These are phyloP conservation scores for Diutina siamensis DNA, from an alignment of 1,139 yeast species.

Conservation along the genomic window DNA sequence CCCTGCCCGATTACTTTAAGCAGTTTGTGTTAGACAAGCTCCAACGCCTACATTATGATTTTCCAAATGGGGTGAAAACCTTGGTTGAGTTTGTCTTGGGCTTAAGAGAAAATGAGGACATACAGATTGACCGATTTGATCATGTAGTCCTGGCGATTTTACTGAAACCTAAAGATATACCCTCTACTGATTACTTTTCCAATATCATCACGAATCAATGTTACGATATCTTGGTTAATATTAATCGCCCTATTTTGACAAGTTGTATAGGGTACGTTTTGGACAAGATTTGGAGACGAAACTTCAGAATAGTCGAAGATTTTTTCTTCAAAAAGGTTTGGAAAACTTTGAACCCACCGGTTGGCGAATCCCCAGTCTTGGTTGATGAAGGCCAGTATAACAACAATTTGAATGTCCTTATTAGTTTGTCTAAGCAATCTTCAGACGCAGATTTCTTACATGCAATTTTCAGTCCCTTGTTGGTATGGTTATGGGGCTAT, in stretches of 20 bases:
- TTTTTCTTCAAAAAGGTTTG: slow-evolving; percentile 45
- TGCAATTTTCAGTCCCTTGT: slow-evolving; percentile 33
- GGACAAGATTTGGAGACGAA: slow-evolving; percentile 40
- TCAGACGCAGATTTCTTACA: slow-evolving; percentile 29
- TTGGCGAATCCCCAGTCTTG: slow-evolving; percentile 14
- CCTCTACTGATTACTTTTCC: slow-evolving; percentile 37
- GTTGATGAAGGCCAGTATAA: slow-evolving; percentile 42
- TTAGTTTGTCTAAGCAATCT: slow-evolving; percentile 48
- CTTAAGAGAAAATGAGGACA: slow-evolving; percentile 58
- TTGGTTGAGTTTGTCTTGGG: slow-evolving; percentile 73
- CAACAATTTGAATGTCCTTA: slow-evolving; percentile 51
- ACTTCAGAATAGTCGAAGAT: slow-evolving; percentile 42
- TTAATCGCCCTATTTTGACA: slow-evolving; percentile 50
- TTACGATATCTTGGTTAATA: slow-evolving; percentile 41
- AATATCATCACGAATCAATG: slow-evolving; percentile 30
- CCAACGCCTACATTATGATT: slow-evolving; percentile 41
- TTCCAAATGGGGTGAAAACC: slow-evolving; percentile 61
- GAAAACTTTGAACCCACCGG: slow-evolving; percentile 32
- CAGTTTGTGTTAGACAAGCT: slow-evolving; percentile 33
- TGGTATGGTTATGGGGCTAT: slow-evolving; percentile 51
- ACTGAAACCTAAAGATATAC: slow-evolving; percentile 43
- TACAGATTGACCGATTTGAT: slow-evolving; percentile 53
- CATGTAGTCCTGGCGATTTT: slow-evolving; percentile 53
- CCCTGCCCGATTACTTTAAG: slow-evolving; percentile 29
- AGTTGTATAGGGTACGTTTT: slow-evolving; percentile 49